These are phyloP conservation scores for Botrytis byssoidea DNA, from an alignment of 2,329 filamentous ascomycete genomes.

Conservation along the genomic window DNA sequence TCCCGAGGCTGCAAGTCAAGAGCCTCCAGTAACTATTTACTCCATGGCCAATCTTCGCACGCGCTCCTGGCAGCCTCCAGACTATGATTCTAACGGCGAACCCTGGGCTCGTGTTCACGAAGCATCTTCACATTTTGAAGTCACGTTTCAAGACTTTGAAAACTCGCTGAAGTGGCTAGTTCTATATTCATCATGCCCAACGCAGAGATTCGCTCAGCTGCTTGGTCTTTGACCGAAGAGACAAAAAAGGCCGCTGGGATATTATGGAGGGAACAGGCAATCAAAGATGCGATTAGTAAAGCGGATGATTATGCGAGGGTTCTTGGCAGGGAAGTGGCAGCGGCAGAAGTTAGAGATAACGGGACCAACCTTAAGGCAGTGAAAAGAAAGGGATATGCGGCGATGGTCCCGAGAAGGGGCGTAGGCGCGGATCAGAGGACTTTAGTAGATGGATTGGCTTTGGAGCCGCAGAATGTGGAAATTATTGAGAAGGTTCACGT, in stretches of 20 bases:
- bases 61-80: neutral
- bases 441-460: neutral
- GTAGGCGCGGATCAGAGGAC: neutral
- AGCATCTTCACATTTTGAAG: neutral
- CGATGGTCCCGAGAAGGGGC: neutral
- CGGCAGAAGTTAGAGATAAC: neutral
- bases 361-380: neutral
- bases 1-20: too few relatives aligned
- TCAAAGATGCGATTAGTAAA: neutral
- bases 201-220: neutral
- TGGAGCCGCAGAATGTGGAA: constrained; percentile 1
- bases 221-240: neutral
- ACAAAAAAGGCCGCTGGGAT: neutral
- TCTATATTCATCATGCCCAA: constrained; percentile 1
- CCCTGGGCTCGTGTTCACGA: neutral
- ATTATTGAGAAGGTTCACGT: constrained; percentile 1
- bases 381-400: neutral
- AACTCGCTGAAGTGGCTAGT: neutral
- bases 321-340: neutral
- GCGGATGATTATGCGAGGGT: neutral
- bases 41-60: neutral
- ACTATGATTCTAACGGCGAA: neutral
- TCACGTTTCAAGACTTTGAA: neutral
- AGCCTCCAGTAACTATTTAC: neutral
- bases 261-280: neutral